Percentiles rank a stretch among this genome's conserved stretches.
Evolutionary conservation across 768 basidiomycete genomes (phyloP).

Genomic region (Lactifluus echinatus): DNA sequence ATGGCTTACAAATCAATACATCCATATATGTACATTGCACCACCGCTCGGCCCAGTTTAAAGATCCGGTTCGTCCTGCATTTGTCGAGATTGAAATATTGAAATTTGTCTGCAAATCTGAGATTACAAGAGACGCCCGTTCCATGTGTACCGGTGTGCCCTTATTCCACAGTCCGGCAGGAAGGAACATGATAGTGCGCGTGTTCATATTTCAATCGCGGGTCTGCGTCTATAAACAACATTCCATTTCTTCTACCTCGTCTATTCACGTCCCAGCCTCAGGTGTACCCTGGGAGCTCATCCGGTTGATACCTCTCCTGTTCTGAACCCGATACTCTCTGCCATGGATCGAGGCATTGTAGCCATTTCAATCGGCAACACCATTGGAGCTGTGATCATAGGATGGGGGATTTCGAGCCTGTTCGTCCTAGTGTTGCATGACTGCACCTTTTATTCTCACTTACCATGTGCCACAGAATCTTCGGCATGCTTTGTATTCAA

Average conservation of each 20-base stretch:
- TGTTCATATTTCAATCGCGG: neutral
- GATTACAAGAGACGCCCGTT: neutral
- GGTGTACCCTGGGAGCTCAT: neutral
- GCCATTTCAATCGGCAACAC: constrained; percentile 11
- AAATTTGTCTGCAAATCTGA: neutral
- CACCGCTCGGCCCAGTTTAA: neutral
- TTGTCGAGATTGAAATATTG: neutral
- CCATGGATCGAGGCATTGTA: neutral
- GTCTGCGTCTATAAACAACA: neutral
- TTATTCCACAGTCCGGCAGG: neutral
- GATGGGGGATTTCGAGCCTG: constrained; percentile 18
- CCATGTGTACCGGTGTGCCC: constrained; percentile 7
- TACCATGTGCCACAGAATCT: constrained; percentile 2
- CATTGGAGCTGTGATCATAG: constrained; percentile 14
- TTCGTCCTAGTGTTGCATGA: constrained; percentile 3
- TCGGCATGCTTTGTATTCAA: constrained; percentile 19
- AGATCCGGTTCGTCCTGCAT: neutral
- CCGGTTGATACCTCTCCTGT: neutral
- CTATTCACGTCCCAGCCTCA: neutral
- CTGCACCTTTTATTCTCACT: neutral
- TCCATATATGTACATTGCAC: neutral
- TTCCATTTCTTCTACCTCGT: neutral
- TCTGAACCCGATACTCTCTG: neutral
- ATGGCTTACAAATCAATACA: neutral
- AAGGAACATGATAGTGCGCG: neutral